Evolutionary conservation across 2,329 filamentous ascomycete species (phyloP).

Genomic region (Cladosporium colombiae): DNA sequence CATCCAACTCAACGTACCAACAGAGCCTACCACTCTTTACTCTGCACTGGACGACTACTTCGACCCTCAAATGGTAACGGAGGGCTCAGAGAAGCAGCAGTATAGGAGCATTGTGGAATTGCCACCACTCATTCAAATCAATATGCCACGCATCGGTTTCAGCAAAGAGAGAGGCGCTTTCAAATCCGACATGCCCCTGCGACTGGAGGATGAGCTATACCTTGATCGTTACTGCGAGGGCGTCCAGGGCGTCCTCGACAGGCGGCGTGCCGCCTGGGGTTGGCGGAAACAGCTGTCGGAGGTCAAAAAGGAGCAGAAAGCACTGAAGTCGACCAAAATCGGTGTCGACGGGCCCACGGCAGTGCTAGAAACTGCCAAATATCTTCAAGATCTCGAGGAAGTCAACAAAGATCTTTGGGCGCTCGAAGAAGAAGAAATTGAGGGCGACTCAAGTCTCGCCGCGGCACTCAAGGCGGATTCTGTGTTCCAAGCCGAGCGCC

Average conservation of each 20-base stretch:
- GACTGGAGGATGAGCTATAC: slow-evolving; percentile 78
- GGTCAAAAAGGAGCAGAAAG: slow-evolving; percentile 34
- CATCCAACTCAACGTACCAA: slow-evolving; percentile 63
- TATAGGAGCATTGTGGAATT: slow-evolving; percentile 64
- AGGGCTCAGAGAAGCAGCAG: slow-evolving; percentile 51
- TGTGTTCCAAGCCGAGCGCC: slow-evolving; percentile 47
- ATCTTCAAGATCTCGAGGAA: slow-evolving; percentile 45
- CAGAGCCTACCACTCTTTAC: slow-evolving; percentile 68
- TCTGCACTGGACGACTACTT: slow-evolving; percentile 83
- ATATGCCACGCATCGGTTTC: slow-evolving; percentile 79
- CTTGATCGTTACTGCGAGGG: slow-evolving; percentile 84
- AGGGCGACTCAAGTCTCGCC: slow-evolving; percentile 45
- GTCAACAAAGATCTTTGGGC: slow-evolving; percentile 41
- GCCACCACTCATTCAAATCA: slow-evolving; percentile 86
- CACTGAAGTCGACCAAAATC: slow-evolving; percentile 26
- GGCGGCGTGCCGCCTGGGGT: slow-evolving; percentile 72
- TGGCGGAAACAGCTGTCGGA: slow-evolving; percentile 62
- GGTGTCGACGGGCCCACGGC: slow-evolving; percentile 33
- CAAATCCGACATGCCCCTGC: slow-evolving; percentile 77
- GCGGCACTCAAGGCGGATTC: slow-evolving; percentile 49
- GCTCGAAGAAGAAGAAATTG: slow-evolving; percentile 41
- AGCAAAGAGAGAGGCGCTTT: slow-evolving; percentile 61
- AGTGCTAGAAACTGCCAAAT: slow-evolving; percentile 40
- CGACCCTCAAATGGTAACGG: slow-evolving; percentile 72
- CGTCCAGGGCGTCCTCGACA: slow-evolving; percentile 60